phyloP scores from a whole-genome alignment of 2,329 filamentous ascomycete species.

The Fusarium vanettenii region DNA sequence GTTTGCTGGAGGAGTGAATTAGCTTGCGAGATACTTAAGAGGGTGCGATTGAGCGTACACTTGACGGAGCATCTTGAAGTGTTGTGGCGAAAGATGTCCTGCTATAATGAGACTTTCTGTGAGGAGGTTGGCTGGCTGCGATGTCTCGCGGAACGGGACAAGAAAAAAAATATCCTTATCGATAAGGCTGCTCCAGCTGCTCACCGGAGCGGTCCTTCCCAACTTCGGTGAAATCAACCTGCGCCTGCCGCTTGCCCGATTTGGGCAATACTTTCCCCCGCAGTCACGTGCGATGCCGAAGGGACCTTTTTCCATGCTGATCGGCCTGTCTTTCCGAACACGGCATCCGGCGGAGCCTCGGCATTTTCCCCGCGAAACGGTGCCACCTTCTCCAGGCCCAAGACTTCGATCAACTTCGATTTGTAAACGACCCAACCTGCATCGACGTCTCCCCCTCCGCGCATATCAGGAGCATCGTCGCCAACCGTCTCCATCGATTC shows the following conservation, averaged over 20 bases:
- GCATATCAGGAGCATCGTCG: background rate
- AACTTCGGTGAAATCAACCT: slow-evolving; percentile 9
- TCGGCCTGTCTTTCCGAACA: slow-evolving; percentile 26
- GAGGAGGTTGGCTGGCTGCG: slow-evolving; percentile 17
- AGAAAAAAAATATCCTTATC: slow-evolving; percentile 50
- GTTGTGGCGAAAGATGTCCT: slow-evolving; percentile 18
- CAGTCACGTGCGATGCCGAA: slow-evolving; percentile 49
- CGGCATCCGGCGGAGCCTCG: slow-evolving; percentile 42
- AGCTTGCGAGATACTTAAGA: background rate
- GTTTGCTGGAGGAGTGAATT: slow-evolving; percentile 58
- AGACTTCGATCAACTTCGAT: slow-evolving; percentile 25
- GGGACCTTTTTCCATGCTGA: slow-evolving; percentile 3
- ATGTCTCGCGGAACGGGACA: background rate
- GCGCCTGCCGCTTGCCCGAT: background rate
- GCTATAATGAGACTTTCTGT: slow-evolving; percentile 20
- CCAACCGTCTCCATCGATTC: background rate
- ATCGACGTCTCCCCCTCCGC: background rate
- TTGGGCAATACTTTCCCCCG: slow-evolving; percentile 33
- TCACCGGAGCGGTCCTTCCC: slow-evolving; percentile 13
- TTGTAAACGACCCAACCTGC: slow-evolving; percentile 21
- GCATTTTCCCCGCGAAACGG: slow-evolving; percentile 44
- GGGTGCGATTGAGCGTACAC: slow-evolving; percentile 50
- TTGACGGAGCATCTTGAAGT: slow-evolving; percentile 60
- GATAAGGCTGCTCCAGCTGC: slow-evolving; percentile 38
- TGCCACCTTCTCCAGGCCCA: slow-evolving; percentile 19